Conservation (phyloP, 345 rosid species). For the Gynandropsis gynandra region DNA sequence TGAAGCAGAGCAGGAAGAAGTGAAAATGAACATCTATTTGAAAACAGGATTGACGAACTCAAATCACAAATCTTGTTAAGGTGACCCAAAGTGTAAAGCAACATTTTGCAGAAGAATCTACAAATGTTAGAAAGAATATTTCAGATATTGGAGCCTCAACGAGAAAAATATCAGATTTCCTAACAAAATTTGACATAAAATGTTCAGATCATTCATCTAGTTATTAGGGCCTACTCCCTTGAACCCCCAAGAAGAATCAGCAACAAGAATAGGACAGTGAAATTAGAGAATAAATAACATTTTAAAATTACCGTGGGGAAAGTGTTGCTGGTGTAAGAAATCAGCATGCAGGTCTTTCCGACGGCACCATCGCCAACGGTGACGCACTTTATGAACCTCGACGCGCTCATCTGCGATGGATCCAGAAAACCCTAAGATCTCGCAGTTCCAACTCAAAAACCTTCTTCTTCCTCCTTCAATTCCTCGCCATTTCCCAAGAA, state of each 20-base stretch:
- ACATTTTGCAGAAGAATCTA: too few species aligned
- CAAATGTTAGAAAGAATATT: too few species aligned
- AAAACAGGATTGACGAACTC: too few species aligned
- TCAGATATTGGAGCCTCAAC: too few species aligned
- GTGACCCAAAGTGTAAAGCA: too few species aligned
- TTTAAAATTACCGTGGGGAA: conserved; percentile 62
- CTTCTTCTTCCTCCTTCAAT: conserved; percentile 8
- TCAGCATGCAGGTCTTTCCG: conserved; percentile 90
- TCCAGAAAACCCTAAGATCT: conserved; percentile 1
- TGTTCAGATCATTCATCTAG: not conserved
- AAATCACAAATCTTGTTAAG: too few species aligned
- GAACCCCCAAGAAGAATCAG: not conserved
- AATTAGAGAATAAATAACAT: not conserved
- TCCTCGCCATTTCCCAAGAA: conserved; percentile 21
- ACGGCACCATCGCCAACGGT: conserved; percentile 98
- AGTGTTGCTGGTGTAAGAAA: conserved; percentile 95
- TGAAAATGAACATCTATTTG: too few species aligned
- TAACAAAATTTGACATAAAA: not conserved
- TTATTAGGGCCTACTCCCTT: too few species aligned
- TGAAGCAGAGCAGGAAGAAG: too few species aligned
- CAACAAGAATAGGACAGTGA: conserved; percentile 5
- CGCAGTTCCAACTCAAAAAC: not conserved
- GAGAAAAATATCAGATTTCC: too few species aligned
- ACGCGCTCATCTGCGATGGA: conserved; percentile 60
- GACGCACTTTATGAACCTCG: conserved; percentile 93